phyloP scores from a whole-genome alignment of 148 eudicot species.

The Camellia granthamiana region DNA sequence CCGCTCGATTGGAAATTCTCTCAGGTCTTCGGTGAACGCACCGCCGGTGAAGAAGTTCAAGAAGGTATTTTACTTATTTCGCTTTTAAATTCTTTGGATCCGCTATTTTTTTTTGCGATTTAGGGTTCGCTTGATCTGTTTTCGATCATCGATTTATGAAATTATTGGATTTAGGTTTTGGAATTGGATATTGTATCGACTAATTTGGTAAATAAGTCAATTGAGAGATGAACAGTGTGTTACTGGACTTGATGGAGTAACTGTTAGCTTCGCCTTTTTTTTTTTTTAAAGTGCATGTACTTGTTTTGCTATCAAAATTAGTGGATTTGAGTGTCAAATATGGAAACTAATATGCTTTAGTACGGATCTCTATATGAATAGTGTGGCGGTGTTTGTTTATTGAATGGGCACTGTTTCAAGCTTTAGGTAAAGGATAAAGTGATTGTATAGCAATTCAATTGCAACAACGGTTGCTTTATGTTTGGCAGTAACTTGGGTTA shows the following conservation, averaged over 20 bases:
- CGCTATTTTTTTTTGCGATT: slow-evolving; percentile 11
- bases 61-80: slow-evolving; percentile 52
- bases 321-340: background rate
- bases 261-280: background rate
- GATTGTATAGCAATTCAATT: background rate
- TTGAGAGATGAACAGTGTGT: slow-evolving; percentile 13
- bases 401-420: background rate
- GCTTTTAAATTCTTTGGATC: slow-evolving; percentile 26
- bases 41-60: slow-evolving; percentile 91
- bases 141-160: slow-evolving; percentile 6
- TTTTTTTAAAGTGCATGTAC: slow-evolving; percentile 1
- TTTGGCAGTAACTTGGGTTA: background rate
- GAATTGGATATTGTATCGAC: background rate
- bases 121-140: slow-evolving; percentile 27
- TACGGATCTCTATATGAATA: slow-evolving; percentile 17
- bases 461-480: background rate
- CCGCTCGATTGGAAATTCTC: slow-evolving; percentile 88
- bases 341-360: background rate
- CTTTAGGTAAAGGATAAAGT: background rate
- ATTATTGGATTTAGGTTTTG: background rate
- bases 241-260: slow-evolving; percentile 10
- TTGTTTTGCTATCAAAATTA: background rate
- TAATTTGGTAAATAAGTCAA: background rate
- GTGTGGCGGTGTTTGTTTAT: background rate
- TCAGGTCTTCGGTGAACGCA: slow-evolving; percentile 87